Conservation (phyloP, 768 basidiomycete species). For the Leccinum uliginosum region DNA sequence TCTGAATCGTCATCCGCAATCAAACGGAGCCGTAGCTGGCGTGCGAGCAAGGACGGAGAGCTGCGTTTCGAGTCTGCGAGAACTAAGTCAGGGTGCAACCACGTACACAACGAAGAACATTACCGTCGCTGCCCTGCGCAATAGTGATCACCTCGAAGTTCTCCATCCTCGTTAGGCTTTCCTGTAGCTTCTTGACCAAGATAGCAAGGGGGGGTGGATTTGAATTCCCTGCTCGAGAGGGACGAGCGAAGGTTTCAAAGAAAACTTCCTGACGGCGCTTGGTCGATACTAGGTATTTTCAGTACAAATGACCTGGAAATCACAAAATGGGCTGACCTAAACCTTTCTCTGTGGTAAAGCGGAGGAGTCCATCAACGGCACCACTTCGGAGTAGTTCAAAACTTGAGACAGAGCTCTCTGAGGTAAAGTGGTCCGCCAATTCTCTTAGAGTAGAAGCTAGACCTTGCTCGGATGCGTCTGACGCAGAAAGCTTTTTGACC, state of each 20-base stretch:
- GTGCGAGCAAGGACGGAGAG: constrained; percentile 86
- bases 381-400: constrained; percentile 96
- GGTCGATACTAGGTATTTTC: constrained; percentile 47
- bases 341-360: constrained; percentile 71
- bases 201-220: constrained; percentile 62
- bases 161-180: constrained; percentile 92
- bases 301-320: constrained; percentile 1
- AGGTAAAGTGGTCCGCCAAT: constrained; percentile 77
- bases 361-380: constrained; percentile 80
- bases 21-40: constrained; percentile 85
- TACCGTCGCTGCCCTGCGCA: constrained; percentile 77
- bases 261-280: constrained; percentile 71
- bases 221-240: constrained; percentile 38
- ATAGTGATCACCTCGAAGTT: constrained; percentile 93
- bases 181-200: constrained; percentile 94
- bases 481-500: constrained; percentile 58
- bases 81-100: constrained; percentile 1
- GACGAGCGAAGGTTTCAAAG: constrained; percentile 70
- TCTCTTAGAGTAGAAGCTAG: constrained; percentile 59
- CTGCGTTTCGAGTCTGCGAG: constrained; percentile 79
- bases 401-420: constrained; percentile 81
- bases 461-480: constrained; percentile 57
- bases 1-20: constrained; percentile 88
- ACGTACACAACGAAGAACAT: constrained; percentile 2
- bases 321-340: constrained; percentile 7